Evolutionary conservation across 495 filamentous ascomycete species (phyloP).

Genomic region (Opeltia flavorubescens): DNA sequence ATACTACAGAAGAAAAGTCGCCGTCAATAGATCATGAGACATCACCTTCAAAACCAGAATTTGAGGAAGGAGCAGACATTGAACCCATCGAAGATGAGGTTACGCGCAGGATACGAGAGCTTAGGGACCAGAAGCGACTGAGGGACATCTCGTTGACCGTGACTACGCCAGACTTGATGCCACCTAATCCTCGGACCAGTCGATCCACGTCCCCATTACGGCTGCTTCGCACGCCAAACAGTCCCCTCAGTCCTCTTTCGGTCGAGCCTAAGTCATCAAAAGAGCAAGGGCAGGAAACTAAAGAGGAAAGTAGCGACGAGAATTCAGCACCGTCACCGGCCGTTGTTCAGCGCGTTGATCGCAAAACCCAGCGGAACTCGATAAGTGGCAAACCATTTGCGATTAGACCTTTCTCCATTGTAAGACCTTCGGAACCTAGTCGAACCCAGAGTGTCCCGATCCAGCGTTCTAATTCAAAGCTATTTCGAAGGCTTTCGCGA

Average conservation of each 20-base stretch:
- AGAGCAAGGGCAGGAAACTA: not conserved
- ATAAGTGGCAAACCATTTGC: constrained; percentile 25
- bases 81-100: constrained; percentile 24
- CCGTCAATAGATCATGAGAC: constrained; percentile 25
- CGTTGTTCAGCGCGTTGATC: constrained; percentile 41
- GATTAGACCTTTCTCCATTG: constrained; percentile 26
- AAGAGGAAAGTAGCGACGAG: constrained; percentile 28
- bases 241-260: not conserved
- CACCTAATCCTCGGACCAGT: constrained; percentile 3
- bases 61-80: constrained; percentile 1
- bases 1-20: not conserved
- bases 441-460: constrained; percentile 25
- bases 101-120: constrained; percentile 33
- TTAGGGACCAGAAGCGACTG: constrained; percentile 34
- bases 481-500: constrained; percentile 25
- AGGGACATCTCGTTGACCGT: constrained; percentile 10
- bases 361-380: constrained; percentile 25
- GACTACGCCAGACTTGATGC: constrained; percentile 1
- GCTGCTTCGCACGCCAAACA: not conserved
- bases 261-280: constrained; percentile 16
- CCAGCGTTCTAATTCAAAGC: constrained; percentile 20
- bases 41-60: constrained; percentile 4
- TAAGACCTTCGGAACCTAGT: constrained; percentile 1
- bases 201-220: not conserved
- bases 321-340: constrained; percentile 53